Evolutionary conservation across 495 filamentous ascomycete genomes (phyloP), one percentile per base, ranked within the genome.

Genomic region (Aspergillus saccharolyticus): DNA sequence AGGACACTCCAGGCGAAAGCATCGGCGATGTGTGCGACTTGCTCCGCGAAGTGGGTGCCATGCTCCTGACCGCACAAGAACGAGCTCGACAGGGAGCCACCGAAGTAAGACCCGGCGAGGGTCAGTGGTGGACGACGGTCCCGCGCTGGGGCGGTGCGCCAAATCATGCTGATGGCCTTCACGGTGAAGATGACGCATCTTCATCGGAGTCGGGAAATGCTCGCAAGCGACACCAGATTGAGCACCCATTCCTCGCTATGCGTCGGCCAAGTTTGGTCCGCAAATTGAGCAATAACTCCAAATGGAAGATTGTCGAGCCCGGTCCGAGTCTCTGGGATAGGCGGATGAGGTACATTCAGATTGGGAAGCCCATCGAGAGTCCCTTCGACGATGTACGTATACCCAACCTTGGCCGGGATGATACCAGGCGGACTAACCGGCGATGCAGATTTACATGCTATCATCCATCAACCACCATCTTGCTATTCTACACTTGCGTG

Each of bases 381-480:
- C 67, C 70, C 16, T 82, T 72, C 64, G 84, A 87, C 55, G 79
- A 85, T 69, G 84, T 86, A 75, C 55, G 49, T 52, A 0, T 43
- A 15, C 48, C 1, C 3, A 14, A 20, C 15, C 14, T 28, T 28
- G 3, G 25, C 16, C 8, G 33, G 39, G 19, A 22, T 5, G 15
- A 6, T 2, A 39, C 4, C 33, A 39, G 33, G n/a, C 7, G 42
- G 20, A 55, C 56, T 65, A 56, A 63, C 48, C 1, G 53, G 10
- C 33, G 14, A 16, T 16, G 1, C 72, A 96, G 79, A 81, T 96
- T 42, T 96, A 90, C 71, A 82, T 96, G 64, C 63, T 96, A 49
- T 91, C 87, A 47, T 82, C 85, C 3, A 74, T 96, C 51, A 90
- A 91, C 69, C 90, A 95, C 68, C 91, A 96, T 58, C 70, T 96